Base-by-base conservation (phyloP, 257 asterid genomes). In the Linderniella brevidens region DNA sequence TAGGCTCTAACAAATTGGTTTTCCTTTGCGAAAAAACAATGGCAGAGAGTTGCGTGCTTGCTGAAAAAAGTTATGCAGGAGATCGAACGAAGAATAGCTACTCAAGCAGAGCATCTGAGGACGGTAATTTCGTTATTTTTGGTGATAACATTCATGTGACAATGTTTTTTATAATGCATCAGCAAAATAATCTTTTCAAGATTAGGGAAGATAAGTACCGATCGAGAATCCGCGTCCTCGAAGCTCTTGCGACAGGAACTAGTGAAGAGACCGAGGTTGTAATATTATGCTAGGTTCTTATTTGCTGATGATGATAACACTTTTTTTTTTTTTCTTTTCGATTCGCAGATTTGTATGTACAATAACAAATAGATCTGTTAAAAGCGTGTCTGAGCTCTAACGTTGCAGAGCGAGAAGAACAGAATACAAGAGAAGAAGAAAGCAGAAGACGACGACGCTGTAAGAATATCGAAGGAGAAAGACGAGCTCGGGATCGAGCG, bases 161-260 rank as follows among this genome's bases (percentile, higher is more conserved):
- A 32, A n/a, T n/a, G n/a, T n/a, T n/a, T n/a, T n/a, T n/a, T n/a
- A n/a, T n/a, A n/a, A 25, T 6, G 14, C n/a, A 63, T 68, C 77
- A 88, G 97, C 98, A 88, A 88, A 88, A 62, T 64, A 78, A 73
- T 64, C 70, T 81, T 61, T 80, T 78, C 64, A 84, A 76, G 67
- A 68, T 92, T 10, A 90, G 98, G 1, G 95, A 88, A 67, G 94
- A 84, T 64, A 88, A 88, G 77, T 88, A 84, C 67, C 87, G 80
- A 62, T 80, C 93, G 1, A 73, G 97, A 71, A 78, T 88, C 54
- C 59, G 77, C 68, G 92, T 88, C 41, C 94, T 88, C 36, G 98
- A 88, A 70, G 82, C 87, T 65, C 92, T 88, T 53, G 95, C 97
- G 44, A 62, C 77, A 5, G 93, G 81, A 55, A 76, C 73, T 41